Evolutionary conservation across 345 rosid species (phyloP), one percentile per base, ranked within the genome.

Genomic region (Heritiera fomes): DNA sequence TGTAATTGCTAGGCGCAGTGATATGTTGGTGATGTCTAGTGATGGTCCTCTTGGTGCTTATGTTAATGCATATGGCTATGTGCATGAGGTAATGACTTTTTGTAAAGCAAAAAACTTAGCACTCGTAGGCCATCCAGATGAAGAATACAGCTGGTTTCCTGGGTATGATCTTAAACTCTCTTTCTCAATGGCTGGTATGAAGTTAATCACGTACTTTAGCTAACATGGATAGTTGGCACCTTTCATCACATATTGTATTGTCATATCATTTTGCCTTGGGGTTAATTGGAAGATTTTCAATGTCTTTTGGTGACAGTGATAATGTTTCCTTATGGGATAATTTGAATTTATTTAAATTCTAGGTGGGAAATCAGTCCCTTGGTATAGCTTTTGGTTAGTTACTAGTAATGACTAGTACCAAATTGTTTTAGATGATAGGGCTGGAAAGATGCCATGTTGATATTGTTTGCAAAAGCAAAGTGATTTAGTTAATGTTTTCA

Each of bases 1-100:
- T 77, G 81, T 90, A 53, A 87, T 96, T 77, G 97, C 97, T 30
- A 90, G 87, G 88, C 90, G 98, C 79, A 92, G 95, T 83, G 97
- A 96, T 85, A 94, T 94, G 98, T 77, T 94, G 89, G 97, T 90
- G 82, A 96, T 96, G 98, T 96, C 99, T 74, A 87, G 83, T 81
- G 98, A 96, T 62, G 99, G 98, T 81, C 98, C 99, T 63, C 90
- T 96, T n/a, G 93, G 97, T 83, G 98, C 99, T 52, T 96, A 91
- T 70, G 99, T 96, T 85, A 94, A 94, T 77, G 78, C 89, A 28
- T 7, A 82, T 68, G 98, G 99, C 64, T 79, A 18, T 83, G 98
- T 96, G 66, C 95, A 91, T 56, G 98, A 94, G 86, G 81, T 91
- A 84, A 83, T 94, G 93, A 96, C 98, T 69, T 83, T 96, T 73